Evolutionary conservation across 495 filamentous ascomycete species (phyloP).

Genomic region (Hyaloscypha hepaticicola): DNA sequence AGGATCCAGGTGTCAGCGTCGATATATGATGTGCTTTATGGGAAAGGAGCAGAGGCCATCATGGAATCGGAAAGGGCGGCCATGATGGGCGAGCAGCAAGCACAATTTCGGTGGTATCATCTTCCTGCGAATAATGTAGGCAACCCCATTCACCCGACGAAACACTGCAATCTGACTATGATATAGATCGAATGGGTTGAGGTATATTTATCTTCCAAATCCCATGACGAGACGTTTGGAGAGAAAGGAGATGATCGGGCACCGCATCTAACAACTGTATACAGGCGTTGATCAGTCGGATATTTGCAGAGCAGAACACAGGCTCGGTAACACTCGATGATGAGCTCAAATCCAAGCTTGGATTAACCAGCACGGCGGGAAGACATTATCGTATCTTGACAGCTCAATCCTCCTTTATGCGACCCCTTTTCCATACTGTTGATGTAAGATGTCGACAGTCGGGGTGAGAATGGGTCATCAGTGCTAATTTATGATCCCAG

Average conservation of each 20-base stretch:
- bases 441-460: too few species aligned
- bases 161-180: background rate
- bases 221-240: background rate
- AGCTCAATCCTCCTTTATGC: constrained; percentile 12
- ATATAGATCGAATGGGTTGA: constrained; percentile 8
- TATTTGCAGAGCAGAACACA: background rate
- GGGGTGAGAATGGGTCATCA: background rate
- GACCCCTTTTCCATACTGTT: background rate
- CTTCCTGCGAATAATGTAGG: constrained; percentile 10
- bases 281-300: constrained; percentile 9
- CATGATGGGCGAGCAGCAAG: background rate
- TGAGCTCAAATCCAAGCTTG: constrained; percentile 9
- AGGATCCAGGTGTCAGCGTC: background rate
- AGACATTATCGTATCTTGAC: constrained; percentile 6
- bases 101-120: constrained; percentile 4
- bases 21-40: constrained; percentile 2
- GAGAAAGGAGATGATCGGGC: background rate
- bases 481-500: background rate
- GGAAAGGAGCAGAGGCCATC: constrained; percentile 1
- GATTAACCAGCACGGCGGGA: background rate
- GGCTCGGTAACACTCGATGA: constrained; percentile 5
- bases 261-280: background rate
- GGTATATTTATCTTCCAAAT: constrained; percentile 1
- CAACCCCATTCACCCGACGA: background rate
- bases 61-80: background rate